A percentile compares a stretch with the other conserved stretches of the same genome.
Conservation (phyloP, 805 yeast genomes). For the Saccharomycopsis selenospora region DNA sequence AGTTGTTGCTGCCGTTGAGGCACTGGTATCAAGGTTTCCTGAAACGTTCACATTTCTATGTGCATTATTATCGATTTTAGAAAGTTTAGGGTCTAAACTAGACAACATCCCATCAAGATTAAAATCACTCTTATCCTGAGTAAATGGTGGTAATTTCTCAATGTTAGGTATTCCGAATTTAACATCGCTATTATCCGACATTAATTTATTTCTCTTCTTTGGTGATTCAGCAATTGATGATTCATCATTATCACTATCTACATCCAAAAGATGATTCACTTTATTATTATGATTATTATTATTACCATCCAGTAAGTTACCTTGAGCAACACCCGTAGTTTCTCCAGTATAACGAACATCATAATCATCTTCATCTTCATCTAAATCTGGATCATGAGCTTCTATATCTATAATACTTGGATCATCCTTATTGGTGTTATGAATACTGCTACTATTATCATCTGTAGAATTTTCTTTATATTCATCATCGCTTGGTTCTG, state of each 20-base stretch:
- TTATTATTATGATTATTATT: no score
- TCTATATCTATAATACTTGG: neutral
- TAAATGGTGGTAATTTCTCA: slow-evolving; percentile 16
- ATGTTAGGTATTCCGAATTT: slow-evolving; percentile 5
- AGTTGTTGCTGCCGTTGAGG: no score
- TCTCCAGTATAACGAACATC: no score
- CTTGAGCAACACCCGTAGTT: no score
- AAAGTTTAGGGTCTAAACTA: slow-evolving; percentile 7
- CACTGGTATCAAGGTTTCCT: neutral
- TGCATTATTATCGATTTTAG: neutral
- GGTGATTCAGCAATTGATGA: neutral
- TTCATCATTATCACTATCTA: neutral
- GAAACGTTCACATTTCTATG: neutral
- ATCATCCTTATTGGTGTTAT: neutral
- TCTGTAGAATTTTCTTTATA: no score
- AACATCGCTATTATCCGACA: neutral
- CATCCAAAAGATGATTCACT: neutral
- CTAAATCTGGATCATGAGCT: slow-evolving; percentile 1
- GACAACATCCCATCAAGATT: slow-evolving; percentile 5
- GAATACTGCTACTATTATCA: no score
- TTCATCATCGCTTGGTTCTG: neutral
- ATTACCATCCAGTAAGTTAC: no score
- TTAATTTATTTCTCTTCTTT: neutral
- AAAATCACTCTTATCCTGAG: slow-evolving; percentile 16
- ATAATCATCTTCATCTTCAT: neutral